phyloP scores from a whole-genome alignment of 139 green algal species.

The Closterium sp. region DNA sequence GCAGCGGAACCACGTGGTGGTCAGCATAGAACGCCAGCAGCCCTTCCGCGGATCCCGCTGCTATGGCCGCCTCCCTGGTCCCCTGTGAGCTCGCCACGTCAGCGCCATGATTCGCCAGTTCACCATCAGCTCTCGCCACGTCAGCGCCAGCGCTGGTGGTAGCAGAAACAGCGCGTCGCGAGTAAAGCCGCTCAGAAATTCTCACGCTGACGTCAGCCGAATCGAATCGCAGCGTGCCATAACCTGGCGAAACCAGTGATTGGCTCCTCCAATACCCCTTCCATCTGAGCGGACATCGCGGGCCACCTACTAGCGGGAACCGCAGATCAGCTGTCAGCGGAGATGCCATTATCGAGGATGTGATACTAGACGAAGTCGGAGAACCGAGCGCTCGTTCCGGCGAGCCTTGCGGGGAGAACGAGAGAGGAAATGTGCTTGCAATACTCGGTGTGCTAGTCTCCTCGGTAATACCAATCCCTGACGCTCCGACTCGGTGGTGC shows the following conservation, averaged over 20 bases:
- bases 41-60: constrained; percentile 8
- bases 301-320: not conserved
- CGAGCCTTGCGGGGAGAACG: too few relatives aligned
- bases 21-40: constrained; percentile 32
- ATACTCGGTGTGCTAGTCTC: too few relatives aligned
- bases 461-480: not conserved
- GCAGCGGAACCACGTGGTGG: constrained; percentile 13
- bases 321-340: not conserved
- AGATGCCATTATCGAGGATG: not conserved
- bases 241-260: not conserved
- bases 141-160: not conserved
- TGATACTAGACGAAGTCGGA: not conserved
- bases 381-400: too few relatives aligned
- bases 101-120: not conserved
- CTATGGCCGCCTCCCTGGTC: constrained; percentile 14
- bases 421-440: too few relatives aligned
- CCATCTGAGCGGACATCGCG: not conserved
- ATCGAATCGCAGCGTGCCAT: not conserved
- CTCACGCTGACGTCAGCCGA: not conserved
- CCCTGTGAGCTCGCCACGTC: not conserved
- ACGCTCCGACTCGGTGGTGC: not conserved
- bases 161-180: not conserved
- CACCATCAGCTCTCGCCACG: not conserved
- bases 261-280: too few relatives aligned
- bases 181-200: not conserved